Evolutionary conservation across 176 grass and related monocot species (phyloP).

Genomic region (Saccharum spontaneum): DNA sequence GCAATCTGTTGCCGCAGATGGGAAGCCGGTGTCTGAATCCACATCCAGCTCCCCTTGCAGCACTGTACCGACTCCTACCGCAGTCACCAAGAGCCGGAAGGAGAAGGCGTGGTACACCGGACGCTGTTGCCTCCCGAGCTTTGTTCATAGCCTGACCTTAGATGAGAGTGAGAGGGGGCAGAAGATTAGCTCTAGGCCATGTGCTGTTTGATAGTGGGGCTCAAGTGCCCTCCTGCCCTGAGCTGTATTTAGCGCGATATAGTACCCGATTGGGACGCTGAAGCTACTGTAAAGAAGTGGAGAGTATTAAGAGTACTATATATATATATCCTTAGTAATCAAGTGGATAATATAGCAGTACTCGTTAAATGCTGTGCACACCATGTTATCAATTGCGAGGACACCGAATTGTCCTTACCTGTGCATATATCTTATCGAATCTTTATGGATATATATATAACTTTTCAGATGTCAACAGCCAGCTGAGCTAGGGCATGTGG

Average conservation of each 20-base stretch:
- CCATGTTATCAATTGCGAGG: slow-evolving; percentile 7
- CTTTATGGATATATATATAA: neutral
- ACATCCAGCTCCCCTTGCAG: slow-evolving; percentile 49
- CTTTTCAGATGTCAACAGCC: slow-evolving; percentile 22
- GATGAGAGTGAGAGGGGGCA: slow-evolving; percentile 62
- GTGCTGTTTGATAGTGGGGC: slow-evolving; percentile 45
- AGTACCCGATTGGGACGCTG: slow-evolving; percentile 26
- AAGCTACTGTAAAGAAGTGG: slow-evolving; percentile 39
- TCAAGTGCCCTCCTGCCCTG: neutral
- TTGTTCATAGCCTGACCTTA: slow-evolving; percentile 51
- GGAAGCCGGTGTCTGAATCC: slow-evolving; percentile 25
- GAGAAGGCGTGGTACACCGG: slow-evolving; percentile 52
- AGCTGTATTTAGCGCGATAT: slow-evolving; percentile 31
- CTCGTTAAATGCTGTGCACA: slow-evolving; percentile 11
- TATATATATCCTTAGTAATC: slow-evolving; percentile 37
- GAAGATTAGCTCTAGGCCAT: slow-evolving; percentile 51
- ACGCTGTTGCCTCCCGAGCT: slow-evolving; percentile 69
- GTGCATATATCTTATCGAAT: slow-evolving; percentile 30
- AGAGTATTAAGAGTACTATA: slow-evolving; percentile 35
- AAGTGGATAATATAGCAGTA: slow-evolving; percentile 18
- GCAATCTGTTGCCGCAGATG: slow-evolving; percentile 20
- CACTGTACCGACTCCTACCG: slow-evolving; percentile 9
- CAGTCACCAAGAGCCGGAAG: slow-evolving; percentile 49
- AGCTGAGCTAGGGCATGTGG: slow-evolving; percentile 14
- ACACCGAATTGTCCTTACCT: neutral